These are phyloP conservation scores for Termitomyces sp. DNA, from an alignment of 768 basidiomycete genomes.

Conservation along the genomic window DNA sequence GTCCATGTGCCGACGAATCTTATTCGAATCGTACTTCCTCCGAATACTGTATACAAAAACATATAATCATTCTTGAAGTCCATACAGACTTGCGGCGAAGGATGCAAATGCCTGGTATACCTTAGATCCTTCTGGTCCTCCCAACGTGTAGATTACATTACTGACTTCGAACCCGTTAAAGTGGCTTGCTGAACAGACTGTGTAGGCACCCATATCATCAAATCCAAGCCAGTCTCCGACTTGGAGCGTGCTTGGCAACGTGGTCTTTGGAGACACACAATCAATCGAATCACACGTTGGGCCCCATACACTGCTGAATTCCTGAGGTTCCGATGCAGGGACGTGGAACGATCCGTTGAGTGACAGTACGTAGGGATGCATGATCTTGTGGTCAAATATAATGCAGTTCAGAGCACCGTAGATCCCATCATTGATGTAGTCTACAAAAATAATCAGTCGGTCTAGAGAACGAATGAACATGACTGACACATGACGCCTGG, in stretches of 20 bases:
- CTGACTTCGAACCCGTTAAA: slow-evolving; percentile 91
- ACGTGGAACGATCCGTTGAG: slow-evolving; percentile 67
- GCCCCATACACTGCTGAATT: slow-evolving; percentile 85
- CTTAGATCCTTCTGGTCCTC: slow-evolving; percentile 49
- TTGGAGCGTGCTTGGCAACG: slow-evolving; percentile 64
- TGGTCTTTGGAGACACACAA: slow-evolving; percentile 69
- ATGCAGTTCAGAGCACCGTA: slow-evolving; percentile 97
- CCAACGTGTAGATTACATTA: slow-evolving; percentile 76
- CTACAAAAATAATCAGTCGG: slow-evolving; percentile 36
- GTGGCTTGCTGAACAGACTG: slow-evolving; percentile 91
- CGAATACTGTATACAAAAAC: neutral
- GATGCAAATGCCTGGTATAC: slow-evolving; percentile 48
- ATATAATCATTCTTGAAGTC: neutral
- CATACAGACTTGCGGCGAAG: slow-evolving; percentile 39
- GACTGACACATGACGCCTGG: slow-evolving; percentile 86
- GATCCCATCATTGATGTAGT: slow-evolving; percentile 99
- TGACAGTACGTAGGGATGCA: slow-evolving; percentile 78
- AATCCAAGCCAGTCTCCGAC: slow-evolving; percentile 99
- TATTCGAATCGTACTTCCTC: too few relatives aligned
- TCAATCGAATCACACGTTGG: slow-evolving; percentile 99
- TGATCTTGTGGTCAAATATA: slow-evolving; percentile 93
- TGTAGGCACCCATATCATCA: slow-evolving; percentile 98
- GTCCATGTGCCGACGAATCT: too few relatives aligned
- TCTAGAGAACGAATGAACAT: neutral
- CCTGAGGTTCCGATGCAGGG: slow-evolving; percentile 39